Evolutionary conservation across 2,329 filamentous ascomycete species (phyloP).

Genomic region (Colletotrichum destructivum): DNA sequence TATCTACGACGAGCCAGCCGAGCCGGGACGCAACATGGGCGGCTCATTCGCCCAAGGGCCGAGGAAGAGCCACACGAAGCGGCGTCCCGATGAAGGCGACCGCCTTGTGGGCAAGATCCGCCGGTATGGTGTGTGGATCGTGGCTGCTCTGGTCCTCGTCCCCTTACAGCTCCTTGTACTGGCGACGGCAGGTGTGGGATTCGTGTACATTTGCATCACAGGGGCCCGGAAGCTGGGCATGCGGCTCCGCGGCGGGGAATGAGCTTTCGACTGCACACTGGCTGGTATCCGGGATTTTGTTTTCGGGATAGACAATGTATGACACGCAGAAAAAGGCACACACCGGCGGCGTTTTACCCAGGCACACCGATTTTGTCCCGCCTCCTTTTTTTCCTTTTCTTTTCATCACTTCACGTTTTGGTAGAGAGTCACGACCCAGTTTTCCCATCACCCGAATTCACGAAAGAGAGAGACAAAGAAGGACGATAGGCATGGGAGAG

Average conservation of each 20-base stretch:
- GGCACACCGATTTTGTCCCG: slow-evolving; percentile 32
- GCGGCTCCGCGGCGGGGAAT: slow-evolving; percentile 39
- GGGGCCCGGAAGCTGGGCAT: slow-evolving; percentile 39
- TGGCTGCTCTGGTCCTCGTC: slow-evolving; percentile 64
- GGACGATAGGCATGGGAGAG: slow-evolving; percentile 2
- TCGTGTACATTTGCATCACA: slow-evolving; percentile 59
- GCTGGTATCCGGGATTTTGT: slow-evolving; percentile 30
- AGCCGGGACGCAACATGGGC: slow-evolving; percentile 46
- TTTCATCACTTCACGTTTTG: slow-evolving; percentile 16
- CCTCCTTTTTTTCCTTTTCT: not conserved
- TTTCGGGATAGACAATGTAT: slow-evolving; percentile 41
- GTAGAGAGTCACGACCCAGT: slow-evolving; percentile 29
- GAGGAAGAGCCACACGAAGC: slow-evolving; percentile 49
- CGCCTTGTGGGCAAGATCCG: slow-evolving; percentile 59
- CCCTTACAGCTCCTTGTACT: slow-evolving; percentile 59
- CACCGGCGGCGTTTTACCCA: slow-evolving; percentile 40
- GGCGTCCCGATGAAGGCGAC: slow-evolving; percentile 54
- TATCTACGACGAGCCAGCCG: slow-evolving; percentile 50
- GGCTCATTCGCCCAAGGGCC: slow-evolving; percentile 48
- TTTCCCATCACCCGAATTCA: slow-evolving; percentile 15
- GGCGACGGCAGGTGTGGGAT: slow-evolving; percentile 53
- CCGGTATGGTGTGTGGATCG: slow-evolving; percentile 57
- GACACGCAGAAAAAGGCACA: slow-evolving; percentile 33
- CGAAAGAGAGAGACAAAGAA: not conserved
- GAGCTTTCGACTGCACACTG: slow-evolving; percentile 35